A percentile compares a stretch with the other conserved stretches of the same genome.
phyloP scores from a whole-genome alignment of 805 yeast species.

The Yamadazyma takamatsuzukensis region DNA sequence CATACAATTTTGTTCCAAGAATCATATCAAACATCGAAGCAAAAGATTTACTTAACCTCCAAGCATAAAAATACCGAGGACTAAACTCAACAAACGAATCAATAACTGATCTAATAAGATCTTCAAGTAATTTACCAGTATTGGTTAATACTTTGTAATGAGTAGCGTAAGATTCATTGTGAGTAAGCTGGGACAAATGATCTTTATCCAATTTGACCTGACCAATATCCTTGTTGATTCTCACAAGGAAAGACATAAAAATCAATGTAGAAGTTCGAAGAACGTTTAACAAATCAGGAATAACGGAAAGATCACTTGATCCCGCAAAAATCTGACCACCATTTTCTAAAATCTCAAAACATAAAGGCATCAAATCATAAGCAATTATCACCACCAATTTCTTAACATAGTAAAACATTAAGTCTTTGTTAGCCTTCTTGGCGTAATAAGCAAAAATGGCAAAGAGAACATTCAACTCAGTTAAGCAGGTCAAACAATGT shows the following conservation, averaged over 20 bases:
- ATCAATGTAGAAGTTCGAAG: slow-evolving; percentile 25
- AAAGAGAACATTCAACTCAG: slow-evolving; percentile 19
- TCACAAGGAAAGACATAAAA: slow-evolving; percentile 18
- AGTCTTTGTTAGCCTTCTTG: slow-evolving; percentile 16
- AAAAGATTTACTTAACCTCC: slow-evolving; percentile 60
- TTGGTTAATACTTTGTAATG: background rate
- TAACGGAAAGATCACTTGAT: slow-evolving; percentile 35
- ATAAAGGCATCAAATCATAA: slow-evolving; percentile 30
- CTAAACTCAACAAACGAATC: slow-evolving; percentile 31
- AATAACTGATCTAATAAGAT: background rate
- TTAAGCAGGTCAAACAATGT: background rate
- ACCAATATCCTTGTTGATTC: slow-evolving; percentile 8
- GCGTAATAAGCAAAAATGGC: slow-evolving; percentile 40
- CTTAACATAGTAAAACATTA: slow-evolving; percentile 31
- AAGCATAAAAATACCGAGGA: slow-evolving; percentile 58
- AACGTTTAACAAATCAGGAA: slow-evolving; percentile 29
- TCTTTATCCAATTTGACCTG: no score
- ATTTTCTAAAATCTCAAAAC: slow-evolving; percentile 27
- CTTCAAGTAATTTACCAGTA: slow-evolving; percentile 1
- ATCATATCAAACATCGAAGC: slow-evolving; percentile 2
- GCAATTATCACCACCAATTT: slow-evolving; percentile 23
- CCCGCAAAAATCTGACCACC: no score
- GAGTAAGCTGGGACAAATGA: no score
- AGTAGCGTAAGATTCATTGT: background rate
- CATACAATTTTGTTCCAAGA: slow-evolving; percentile 1